phyloP scores from a whole-genome alignment of 2,329 filamentous ascomycete genomes.

The Triangularia setosa region DNA sequence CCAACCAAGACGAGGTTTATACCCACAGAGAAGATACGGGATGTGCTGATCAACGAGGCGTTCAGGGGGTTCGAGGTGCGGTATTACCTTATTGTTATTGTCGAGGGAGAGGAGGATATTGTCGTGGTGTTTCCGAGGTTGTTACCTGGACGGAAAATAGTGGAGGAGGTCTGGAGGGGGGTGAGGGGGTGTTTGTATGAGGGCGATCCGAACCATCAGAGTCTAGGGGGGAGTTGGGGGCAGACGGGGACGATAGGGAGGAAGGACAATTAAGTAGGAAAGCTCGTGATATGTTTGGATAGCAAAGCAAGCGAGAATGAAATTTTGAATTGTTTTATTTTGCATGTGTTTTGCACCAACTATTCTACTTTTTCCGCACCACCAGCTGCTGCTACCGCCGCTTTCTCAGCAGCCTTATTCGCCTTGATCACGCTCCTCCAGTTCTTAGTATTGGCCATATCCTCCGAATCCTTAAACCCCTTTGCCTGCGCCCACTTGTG shows the following conservation, averaged over 20 bases:
- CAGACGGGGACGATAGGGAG: constrained; percentile 29
- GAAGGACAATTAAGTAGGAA: constrained; percentile 20
- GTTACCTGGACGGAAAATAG: constrained; percentile 66
- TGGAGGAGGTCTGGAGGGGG: constrained; percentile 90
- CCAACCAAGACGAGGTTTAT: constrained; percentile 56
- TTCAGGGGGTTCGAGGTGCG: constrained; percentile 88
- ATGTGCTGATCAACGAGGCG: constrained; percentile 92
- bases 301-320: constrained; percentile 2
- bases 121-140: constrained; percentile 92
- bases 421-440: constrained; percentile 33
- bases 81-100: constrained; percentile 85
- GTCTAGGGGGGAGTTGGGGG: background rate
- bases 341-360: background rate
- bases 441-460: constrained; percentile 40
- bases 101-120: constrained; percentile 81
- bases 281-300: background rate
- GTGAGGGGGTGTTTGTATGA: constrained; percentile 79
- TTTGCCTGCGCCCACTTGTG: constrained; percentile 59
- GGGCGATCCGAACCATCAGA: constrained; percentile 29
- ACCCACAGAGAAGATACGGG: constrained; percentile 85
- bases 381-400: background rate
- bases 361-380: background rate
- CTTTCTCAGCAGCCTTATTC: constrained; percentile 20
- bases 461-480: constrained; percentile 52
- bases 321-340: constrained; percentile 7